phyloP scores from a whole-genome alignment of 1,284 basidiomycete genomes.

The Malassezia japonica region DNA sequence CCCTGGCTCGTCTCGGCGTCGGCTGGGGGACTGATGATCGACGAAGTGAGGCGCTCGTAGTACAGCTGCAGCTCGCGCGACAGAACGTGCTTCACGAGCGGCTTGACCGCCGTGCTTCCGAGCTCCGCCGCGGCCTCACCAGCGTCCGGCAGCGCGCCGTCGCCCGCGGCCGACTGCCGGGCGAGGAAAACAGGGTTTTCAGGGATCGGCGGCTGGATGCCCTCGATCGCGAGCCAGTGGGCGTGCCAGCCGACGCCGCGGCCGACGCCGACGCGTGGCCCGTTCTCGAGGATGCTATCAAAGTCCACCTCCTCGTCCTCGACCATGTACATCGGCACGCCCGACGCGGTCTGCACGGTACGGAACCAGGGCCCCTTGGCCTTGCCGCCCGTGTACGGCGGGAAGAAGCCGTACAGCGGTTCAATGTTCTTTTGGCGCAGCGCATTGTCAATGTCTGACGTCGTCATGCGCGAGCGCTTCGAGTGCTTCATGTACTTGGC shows the following conservation, averaged over 20 bases:
- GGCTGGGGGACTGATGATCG: conserved; percentile 35
- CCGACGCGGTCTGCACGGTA: conserved; percentile 47
- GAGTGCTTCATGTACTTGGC: conserved; percentile 93
- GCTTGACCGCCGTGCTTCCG: conserved; percentile 29
- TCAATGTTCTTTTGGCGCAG: conserved; percentile 89
- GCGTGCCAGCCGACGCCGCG: conserved; percentile 46
- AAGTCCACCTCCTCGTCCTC: conserved; percentile 98
- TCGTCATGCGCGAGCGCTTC: conserved; percentile 72
- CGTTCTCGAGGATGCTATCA: conserved; percentile 52
- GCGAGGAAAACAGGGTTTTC: conserved; percentile 70
- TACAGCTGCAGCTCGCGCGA: conserved; percentile 91
- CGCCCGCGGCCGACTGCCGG: conserved; percentile 13
- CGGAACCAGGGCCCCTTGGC: conserved; percentile 38
- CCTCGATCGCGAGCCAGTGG: conserved; percentile 96
- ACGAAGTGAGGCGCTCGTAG: conserved; percentile 76
- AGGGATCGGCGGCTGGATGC: conserved; percentile 88
- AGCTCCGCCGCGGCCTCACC: conserved; percentile 17
- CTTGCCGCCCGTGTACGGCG: conserved; percentile 15
- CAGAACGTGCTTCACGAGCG: conserved; percentile 73
- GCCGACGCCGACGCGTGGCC: conserved; percentile 35
- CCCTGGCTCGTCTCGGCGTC: conserved; percentile 24
- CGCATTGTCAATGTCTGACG: conserved; percentile 84
- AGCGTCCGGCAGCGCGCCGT: conserved; percentile 18
- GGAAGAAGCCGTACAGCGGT: conserved; percentile 26
- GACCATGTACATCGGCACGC: conserved; percentile 63